phyloP scores from a whole-genome alignment of 2,329 filamentous ascomycete genomes.

The Aureobasidium sp. region DNA sequence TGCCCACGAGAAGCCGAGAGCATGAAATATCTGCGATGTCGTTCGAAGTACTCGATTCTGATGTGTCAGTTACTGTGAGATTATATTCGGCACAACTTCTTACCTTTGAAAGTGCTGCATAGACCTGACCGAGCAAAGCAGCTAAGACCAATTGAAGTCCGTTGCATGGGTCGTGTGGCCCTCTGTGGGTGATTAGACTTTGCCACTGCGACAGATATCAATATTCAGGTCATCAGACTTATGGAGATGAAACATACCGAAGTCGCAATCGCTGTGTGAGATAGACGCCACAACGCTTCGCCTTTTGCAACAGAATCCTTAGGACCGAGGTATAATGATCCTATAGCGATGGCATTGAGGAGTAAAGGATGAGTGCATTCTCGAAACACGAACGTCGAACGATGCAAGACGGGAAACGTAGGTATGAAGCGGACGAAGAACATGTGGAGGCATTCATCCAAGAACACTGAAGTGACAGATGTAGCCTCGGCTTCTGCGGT shows the following conservation, averaged over 20 bases:
- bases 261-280: slow-evolving; percentile 37
- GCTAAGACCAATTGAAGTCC: slow-evolving; percentile 38
- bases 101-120: slow-evolving; percentile 31
- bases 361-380: slow-evolving; percentile 37
- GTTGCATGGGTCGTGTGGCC: slow-evolving; percentile 35
- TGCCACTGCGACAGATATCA: slow-evolving; percentile 27
- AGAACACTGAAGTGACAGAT: slow-evolving; percentile 37
- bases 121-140: slow-evolving; percentile 35
- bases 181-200: slow-evolving; percentile 34
- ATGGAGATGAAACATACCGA: slow-evolving; percentile 18
- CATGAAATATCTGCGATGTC: slow-evolving; percentile 37
- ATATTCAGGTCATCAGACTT: not conserved
- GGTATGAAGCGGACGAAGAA: slow-evolving; percentile 40
- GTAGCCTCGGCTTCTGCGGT: slow-evolving; percentile 37
- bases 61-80: not conserved
- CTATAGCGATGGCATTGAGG: slow-evolving; percentile 38
- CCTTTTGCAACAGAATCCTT: slow-evolving; percentile 37
- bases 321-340: slow-evolving; percentile 37
- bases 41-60: slow-evolving; percentile 34
- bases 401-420: slow-evolving; percentile 38
- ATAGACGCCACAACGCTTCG: slow-evolving; percentile 36
- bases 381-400: slow-evolving; percentile 36
- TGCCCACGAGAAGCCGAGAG: slow-evolving; percentile 38
- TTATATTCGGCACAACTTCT: not conserved
- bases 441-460: slow-evolving; percentile 40